Evolutionary conservation across 805 yeast species (phyloP).

Genomic region (Kockiozyma suomiensis): DNA sequence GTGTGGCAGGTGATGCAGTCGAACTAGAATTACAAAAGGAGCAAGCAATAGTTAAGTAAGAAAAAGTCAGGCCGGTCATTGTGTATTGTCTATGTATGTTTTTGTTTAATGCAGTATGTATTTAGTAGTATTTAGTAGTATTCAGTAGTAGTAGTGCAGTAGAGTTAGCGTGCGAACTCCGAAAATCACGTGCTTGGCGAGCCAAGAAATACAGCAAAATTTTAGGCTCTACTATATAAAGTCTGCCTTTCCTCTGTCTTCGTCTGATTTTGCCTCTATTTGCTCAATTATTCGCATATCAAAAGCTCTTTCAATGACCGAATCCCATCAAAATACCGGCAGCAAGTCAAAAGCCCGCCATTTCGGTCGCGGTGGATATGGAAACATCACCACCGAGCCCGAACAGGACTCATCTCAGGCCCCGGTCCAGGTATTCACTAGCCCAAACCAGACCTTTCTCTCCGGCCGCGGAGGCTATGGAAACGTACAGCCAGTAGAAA

Average conservation of each 20-base stretch:
- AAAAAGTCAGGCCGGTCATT: neutral
- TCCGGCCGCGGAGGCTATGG: constrained; percentile 48
- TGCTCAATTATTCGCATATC: neutral
- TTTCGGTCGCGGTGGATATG: constrained; percentile 36
- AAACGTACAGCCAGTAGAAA: constrained; percentile 40
- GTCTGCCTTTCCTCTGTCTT: too few relatives aligned
- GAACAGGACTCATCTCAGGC: constrained; percentile 41
- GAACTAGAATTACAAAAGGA: constrained; percentile 17
- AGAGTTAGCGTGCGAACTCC: too few relatives aligned
- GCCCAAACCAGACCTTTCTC: constrained; percentile 42
- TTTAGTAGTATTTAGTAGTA: too few relatives aligned
- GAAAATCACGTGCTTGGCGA: neutral
- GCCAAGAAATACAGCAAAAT: neutral
- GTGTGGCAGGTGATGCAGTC: constrained; percentile 99
- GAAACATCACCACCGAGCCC: constrained; percentile 34
- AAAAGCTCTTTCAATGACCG: too few relatives aligned
- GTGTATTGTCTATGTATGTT: neutral
- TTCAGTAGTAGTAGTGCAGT: too few relatives aligned
- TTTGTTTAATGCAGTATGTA: too few relatives aligned
- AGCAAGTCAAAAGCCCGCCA: constrained; percentile 11
- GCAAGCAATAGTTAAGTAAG: neutral
- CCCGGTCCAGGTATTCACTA: constrained; percentile 43
- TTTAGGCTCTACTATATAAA: too few relatives aligned
- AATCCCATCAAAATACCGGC: too few relatives aligned
- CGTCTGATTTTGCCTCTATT: neutral